Base-by-base conservation (phyloP, 768 basidiomycete genomes). In the Panaeolus cyanescens region DNA sequence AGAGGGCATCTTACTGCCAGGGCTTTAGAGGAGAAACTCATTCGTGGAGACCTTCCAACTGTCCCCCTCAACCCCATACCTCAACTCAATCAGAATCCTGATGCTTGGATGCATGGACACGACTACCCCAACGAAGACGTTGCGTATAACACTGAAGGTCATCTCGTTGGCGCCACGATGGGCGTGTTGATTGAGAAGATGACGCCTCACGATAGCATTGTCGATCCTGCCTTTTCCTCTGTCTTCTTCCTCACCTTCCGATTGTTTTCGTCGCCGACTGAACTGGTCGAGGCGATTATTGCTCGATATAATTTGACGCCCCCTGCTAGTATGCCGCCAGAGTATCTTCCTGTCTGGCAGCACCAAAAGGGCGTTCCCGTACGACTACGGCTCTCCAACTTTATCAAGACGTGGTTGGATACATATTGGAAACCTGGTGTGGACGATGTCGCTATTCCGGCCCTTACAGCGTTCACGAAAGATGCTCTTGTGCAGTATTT, bases 181-280 rank as follows among this genome's bases (percentile, higher is more conserved):
- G 83, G 83, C 17, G 95, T 90, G 1, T 80, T 99, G 40, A 90
- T 99, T n/a, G 95, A 96, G 77, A 95, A 94, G 77, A 91, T 99
- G 89, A 96, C 96, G 19, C 95, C 96, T 4, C 93, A 97, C 70
- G 94, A 95, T 70, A 89, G 88, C 60, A 85, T 95, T 42, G 93
- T 95, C 58, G 96, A 98, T 69, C 80, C 91, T 17, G 86, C 88
- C 0, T 96, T 98, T 72, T 84, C 90, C 13, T 85, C 89, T 4
- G 90, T 95, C 31, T 99, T 99, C 79, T 96, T 96, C 81, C 81
- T 96, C 68, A 98, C 96, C 0, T 99, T 99, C 82, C 87, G 96
- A 31, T 77, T 98, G 59, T 98, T 97, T 76, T 86, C 91, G 2
- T 85, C 90, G 0, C 92, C 97, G 1, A 56, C 75, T 6, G 88